Percentiles rank a stretch among this genome's conserved stretches.
Evolutionary conservation across 495 filamentous ascomycete species (phyloP).

Genomic region (Viridothelium virens): DNA sequence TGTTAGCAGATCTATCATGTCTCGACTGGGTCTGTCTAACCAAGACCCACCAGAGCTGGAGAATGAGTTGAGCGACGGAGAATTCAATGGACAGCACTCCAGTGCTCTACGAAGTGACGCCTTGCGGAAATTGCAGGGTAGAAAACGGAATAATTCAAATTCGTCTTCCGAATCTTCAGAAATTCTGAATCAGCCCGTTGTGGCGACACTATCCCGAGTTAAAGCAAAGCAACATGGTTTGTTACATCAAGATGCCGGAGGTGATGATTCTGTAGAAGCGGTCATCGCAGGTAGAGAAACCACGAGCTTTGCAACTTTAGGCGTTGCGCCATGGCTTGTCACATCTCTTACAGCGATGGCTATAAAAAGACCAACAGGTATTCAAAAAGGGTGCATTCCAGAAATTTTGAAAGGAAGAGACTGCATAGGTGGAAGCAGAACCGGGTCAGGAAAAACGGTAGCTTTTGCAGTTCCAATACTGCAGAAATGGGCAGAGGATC

Average conservation of each 20-base stretch:
- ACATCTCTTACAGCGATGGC: conserved; percentile 76
- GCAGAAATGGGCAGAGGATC: conserved; percentile 88
- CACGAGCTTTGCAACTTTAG: conserved; percentile 65
- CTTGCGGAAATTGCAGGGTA: neutral
- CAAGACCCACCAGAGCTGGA: neutral
- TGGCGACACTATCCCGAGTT: neutral
- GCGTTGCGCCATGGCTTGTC: conserved; percentile 82
- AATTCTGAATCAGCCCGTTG: neutral
- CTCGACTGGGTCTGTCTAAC: neutral
- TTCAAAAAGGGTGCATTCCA: conserved; percentile 86
- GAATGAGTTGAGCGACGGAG: neutral
- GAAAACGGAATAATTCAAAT: neutral
- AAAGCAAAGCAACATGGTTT: neutral
- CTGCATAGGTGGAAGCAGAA: conserved; percentile 88
- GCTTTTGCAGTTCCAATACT: conserved; percentile 91
- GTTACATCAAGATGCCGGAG: neutral
- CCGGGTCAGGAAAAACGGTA: conserved; percentile 98
- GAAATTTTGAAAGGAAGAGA: conserved; percentile 82
- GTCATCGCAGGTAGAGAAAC: conserved; percentile 25
- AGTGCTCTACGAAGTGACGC: neutral
- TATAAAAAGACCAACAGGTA: conserved; percentile 80
- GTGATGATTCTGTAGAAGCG: neutral
- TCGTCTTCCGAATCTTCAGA: neutral
- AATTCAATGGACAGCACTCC: neutral
- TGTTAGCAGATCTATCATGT: neutral